A percentile compares a stretch with the other conserved stretches of the same genome.
These are phyloP conservation scores for Xylaria sp. DNA, from an alignment of 495 filamentous ascomycete species.

Conservation along the genomic window DNA sequence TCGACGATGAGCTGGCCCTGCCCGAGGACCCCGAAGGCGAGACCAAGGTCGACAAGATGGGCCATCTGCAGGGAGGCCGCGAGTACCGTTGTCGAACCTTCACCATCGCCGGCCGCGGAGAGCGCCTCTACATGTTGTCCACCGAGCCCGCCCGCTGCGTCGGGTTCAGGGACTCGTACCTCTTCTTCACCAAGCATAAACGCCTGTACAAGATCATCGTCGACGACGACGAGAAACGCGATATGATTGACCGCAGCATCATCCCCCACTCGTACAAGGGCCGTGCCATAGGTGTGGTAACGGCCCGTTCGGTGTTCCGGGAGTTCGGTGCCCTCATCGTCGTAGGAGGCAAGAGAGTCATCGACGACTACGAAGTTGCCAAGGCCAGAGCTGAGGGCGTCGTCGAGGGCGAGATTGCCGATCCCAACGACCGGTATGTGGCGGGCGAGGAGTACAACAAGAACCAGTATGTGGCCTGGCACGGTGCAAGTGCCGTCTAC, in stretches of 20 bases:
- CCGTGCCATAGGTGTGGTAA: slow-evolving; percentile 95
- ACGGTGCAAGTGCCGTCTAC: slow-evolving; percentile 93
- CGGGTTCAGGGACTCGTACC: slow-evolving; percentile 94
- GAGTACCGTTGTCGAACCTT: slow-evolving; percentile 96
- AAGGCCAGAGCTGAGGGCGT: slow-evolving; percentile 79
- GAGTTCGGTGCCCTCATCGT: slow-evolving; percentile 96
- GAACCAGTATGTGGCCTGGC: slow-evolving; percentile 98
- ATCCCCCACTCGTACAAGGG: slow-evolving; percentile 99
- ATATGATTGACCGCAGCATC: slow-evolving; percentile 90
- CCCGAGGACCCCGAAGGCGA: slow-evolving; percentile 90
- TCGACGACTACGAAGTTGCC: slow-evolving; percentile 88
- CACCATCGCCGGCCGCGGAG: slow-evolving; percentile 80
- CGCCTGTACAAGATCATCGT: slow-evolving; percentile 95
- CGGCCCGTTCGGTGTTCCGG: slow-evolving; percentile 93
- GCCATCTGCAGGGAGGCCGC: slow-evolving; percentile 77
- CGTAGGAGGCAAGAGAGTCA: slow-evolving; percentile 82
- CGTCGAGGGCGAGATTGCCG: slow-evolving; percentile 88
- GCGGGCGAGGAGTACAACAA: slow-evolving; percentile 84
- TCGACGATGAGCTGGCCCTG: slow-evolving; percentile 88
- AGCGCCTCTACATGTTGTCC: slow-evolving; percentile 94
- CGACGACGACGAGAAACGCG: slow-evolving; percentile 88
- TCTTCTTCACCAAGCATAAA: slow-evolving; percentile 98
- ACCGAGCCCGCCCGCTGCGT: slow-evolving; percentile 96
- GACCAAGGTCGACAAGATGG: slow-evolving; percentile 88
- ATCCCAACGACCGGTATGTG: slow-evolving; percentile 79